Evolutionary conservation across 257 asterid genomes (phyloP).

Genomic region (Solanum dulcamara): DNA sequence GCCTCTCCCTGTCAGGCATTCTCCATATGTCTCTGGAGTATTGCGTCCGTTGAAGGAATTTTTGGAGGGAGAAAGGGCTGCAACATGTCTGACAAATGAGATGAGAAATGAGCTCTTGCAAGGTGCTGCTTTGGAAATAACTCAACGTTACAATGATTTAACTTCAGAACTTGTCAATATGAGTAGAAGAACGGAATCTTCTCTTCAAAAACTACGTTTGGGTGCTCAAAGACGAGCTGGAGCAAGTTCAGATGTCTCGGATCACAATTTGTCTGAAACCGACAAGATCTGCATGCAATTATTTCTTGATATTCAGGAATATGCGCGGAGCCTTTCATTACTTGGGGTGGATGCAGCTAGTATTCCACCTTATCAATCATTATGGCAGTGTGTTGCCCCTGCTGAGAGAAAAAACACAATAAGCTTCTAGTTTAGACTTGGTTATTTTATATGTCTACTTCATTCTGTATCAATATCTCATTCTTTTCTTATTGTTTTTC

Average conservation of each 20-base stretch:
- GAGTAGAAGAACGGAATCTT: slow-evolving; percentile 77
- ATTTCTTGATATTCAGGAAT: slow-evolving; percentile 96
- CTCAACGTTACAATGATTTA: slow-evolving; percentile 61
- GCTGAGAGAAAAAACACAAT: slow-evolving; percentile 37
- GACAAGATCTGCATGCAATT: slow-evolving; percentile 94
- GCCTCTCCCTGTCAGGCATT: slow-evolving; percentile 95
- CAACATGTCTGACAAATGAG: slow-evolving; percentile 46
- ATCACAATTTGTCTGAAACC: slow-evolving; percentile 71
- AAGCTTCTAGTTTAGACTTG: neutral
- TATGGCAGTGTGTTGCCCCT: slow-evolving; percentile 93
- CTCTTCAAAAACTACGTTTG: slow-evolving; percentile 88
- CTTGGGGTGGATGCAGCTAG: slow-evolving; percentile 72
- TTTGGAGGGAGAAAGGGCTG: slow-evolving; percentile 77
- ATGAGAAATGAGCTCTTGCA: slow-evolving; percentile 54
- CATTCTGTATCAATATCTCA: neutral
- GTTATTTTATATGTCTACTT: neutral
- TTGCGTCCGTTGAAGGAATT: slow-evolving; percentile 91
- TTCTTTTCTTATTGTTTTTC: neutral
- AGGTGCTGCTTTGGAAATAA: slow-evolving; percentile 65
- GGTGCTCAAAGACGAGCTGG: slow-evolving; percentile 95
- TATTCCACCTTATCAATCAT: slow-evolving; percentile 57
- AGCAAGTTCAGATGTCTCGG: slow-evolving; percentile 89
- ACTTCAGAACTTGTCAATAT: slow-evolving; percentile 74
- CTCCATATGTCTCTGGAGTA: slow-evolving; percentile 74
- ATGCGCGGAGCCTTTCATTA: slow-evolving; percentile 65